Evolutionary conservation across 2,329 filamentous ascomycete species (phyloP).

Genomic region (Phaeoacremonium minimum): DNA sequence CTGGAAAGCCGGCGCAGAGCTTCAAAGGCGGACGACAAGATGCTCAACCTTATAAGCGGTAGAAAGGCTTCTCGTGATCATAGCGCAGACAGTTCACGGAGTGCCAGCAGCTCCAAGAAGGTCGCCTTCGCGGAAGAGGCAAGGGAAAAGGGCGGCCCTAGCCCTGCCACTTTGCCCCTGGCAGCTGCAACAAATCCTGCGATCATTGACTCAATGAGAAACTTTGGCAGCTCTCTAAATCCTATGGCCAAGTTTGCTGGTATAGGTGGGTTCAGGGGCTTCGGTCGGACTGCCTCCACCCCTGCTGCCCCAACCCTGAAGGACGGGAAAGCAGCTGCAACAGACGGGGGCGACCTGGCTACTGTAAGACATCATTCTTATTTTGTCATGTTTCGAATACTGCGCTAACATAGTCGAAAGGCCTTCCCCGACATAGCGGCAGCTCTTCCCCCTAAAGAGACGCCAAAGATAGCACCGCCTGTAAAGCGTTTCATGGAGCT

Average conservation of each 20-base stretch:
- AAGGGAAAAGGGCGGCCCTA: slow-evolving; percentile 29
- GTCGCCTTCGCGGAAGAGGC: slow-evolving; percentile 45
- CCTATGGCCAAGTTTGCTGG: slow-evolving; percentile 74
- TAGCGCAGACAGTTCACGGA: slow-evolving; percentile 70
- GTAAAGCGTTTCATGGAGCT: slow-evolving; percentile 71
- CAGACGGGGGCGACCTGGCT: slow-evolving; percentile 51
- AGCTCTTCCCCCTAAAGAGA: slow-evolving; percentile 49
- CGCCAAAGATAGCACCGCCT: slow-evolving; percentile 57
- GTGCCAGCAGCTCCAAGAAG: slow-evolving; percentile 56
- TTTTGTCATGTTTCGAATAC: not conserved
- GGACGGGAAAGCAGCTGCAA: slow-evolving; percentile 25
- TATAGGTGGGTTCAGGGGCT: slow-evolving; percentile 71
- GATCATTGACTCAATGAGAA: slow-evolving; percentile 75
- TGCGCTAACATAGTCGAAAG: slow-evolving; percentile 24
- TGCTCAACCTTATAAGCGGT: slow-evolving; percentile 69
- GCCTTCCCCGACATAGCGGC: slow-evolving; percentile 57
- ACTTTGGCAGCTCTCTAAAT: slow-evolving; percentile 75
- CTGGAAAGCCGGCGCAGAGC: slow-evolving; percentile 10
- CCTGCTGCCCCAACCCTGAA: slow-evolving; percentile 20
- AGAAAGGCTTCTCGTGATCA: slow-evolving; percentile 60
- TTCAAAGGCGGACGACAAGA: slow-evolving; percentile 51
- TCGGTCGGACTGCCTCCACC: slow-evolving; percentile 55
- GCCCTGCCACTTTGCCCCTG: slow-evolving; percentile 16
- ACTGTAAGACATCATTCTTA: slow-evolving; percentile 37
- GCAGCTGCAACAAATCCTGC: slow-evolving; percentile 46